These are phyloP conservation scores for Corallochytrium limacisporum DNA, from an alignment of 78 protist species.

Conservation along the genomic window DNA sequence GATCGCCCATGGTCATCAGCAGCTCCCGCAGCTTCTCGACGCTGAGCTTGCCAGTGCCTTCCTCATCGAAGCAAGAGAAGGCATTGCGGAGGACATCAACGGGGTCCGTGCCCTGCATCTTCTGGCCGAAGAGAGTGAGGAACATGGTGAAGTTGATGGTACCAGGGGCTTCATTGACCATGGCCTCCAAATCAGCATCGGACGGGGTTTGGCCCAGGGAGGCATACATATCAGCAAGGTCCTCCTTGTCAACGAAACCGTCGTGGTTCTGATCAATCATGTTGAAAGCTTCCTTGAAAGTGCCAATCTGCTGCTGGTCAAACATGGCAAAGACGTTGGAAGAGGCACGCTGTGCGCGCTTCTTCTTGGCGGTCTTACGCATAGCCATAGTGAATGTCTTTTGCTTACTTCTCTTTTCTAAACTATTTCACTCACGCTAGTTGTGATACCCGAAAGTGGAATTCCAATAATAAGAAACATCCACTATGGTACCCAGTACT, in stretches of 20 bases:
- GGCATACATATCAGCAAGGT: constrained; percentile 6
- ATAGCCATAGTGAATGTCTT: no score
- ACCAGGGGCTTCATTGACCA: constrained; percentile 21
- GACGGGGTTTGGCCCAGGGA: constrained; percentile 9
- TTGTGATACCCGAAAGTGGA: no score
- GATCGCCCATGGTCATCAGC: constrained; percentile 31
- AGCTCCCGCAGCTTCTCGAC: constrained; percentile 20
- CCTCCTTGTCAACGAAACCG: constrained; percentile 46
- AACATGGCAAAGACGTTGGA: constrained; percentile 35
- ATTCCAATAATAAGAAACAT: no score
- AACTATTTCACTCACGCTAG: no score
- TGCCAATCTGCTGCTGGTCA: constrained; percentile 15
- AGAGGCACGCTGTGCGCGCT: constrained; percentile 20
- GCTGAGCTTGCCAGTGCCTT: constrained; percentile 46
- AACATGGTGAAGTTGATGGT: constrained; percentile 21
- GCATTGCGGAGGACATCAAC: constrained; percentile 55
- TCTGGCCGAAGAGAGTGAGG: constrained; percentile 12
- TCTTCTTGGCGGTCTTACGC: no score
- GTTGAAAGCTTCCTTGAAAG: constrained; percentile 31
- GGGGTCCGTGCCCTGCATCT: constrained; percentile 44
- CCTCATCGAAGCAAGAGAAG: constrained; percentile 61
- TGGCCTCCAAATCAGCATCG: not conserved
- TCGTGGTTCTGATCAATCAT: constrained; percentile 20
- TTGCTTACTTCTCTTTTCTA: no score
- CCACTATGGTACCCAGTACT: no score